These are phyloP conservation scores for Colletotrichum abscissum DNA, from an alignment of 2,329 filamentous ascomycete species.

Conservation along the genomic window DNA sequence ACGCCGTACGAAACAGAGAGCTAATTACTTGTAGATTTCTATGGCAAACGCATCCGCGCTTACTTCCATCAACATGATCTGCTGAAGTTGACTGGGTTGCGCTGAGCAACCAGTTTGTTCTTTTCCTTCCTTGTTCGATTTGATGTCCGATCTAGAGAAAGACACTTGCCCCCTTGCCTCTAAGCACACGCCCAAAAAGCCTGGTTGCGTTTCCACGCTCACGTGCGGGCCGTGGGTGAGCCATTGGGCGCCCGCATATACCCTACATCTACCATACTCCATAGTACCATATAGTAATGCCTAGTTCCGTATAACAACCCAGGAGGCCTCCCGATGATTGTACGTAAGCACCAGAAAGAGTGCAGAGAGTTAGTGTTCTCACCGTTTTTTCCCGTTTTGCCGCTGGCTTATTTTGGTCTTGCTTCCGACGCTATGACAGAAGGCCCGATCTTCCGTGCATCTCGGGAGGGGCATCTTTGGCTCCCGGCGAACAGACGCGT, in stretches of 20 bases:
- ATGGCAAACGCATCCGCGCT: conserved; percentile 80
- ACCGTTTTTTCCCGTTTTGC: not conserved
- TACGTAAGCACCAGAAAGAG: not conserved
- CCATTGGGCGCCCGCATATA: not conserved
- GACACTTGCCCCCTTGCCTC: not conserved
- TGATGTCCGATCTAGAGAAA: not conserved
- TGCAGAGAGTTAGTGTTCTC: not conserved
- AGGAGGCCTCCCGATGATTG: not conserved
- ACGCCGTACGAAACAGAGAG: not conserved
- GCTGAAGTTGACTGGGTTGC: conserved; percentile 59
- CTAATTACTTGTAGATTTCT: conserved; percentile 67
- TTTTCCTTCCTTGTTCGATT: not conserved
- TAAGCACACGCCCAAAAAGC: not conserved
- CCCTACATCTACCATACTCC: not conserved
- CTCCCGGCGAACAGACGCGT: not conserved
- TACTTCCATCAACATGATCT: conserved; percentile 83
- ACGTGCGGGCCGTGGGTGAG: not conserved
- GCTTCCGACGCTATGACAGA: not conserved
- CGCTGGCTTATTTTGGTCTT: not conserved
- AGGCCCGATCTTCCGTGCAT: not conserved
- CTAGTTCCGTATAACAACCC: not conserved
- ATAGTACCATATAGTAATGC: not conserved
- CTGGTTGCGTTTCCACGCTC: not conserved
- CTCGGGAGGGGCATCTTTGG: not conserved
- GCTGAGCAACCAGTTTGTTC: conserved; percentile 25